These are phyloP conservation scores for Raffaelea ambrosiae DNA, from an alignment of 2,329 filamentous ascomycete species.

Conservation along the genomic window DNA sequence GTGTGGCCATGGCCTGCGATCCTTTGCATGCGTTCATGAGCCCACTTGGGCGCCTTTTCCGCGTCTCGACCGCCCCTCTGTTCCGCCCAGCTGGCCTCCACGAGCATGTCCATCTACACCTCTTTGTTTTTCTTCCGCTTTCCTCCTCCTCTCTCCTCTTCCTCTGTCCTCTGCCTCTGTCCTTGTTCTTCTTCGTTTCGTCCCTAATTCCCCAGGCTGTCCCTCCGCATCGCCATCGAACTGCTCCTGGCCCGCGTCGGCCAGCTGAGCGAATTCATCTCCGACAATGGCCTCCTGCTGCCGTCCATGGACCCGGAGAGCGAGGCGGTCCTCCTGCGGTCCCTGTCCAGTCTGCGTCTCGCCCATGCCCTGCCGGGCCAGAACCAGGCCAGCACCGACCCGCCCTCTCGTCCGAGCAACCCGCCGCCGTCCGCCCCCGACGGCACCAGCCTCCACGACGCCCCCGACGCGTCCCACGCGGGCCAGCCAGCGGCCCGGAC, in stretches of 20 bases:
- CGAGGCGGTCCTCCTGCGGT: not conserved
- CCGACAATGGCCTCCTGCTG: slow-evolving; percentile 10
- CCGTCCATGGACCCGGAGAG: slow-evolving; percentile 5
- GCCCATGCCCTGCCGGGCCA: not conserved
- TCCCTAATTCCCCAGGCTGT: slow-evolving; percentile 8
- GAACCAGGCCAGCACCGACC: too few species aligned
- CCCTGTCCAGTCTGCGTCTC: not conserved
- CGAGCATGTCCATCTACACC: not conserved
- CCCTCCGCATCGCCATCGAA: slow-evolving; percentile 18
- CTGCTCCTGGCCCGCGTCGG: slow-evolving; percentile 9
- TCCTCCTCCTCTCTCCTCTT: not conserved
- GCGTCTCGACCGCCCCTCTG: too few species aligned
- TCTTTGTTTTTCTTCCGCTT: not conserved
- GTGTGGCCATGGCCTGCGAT: too few species aligned
- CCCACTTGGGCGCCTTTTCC: too few species aligned
- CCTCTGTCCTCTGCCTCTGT: not conserved
- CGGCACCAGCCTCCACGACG: too few species aligned
- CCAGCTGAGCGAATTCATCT: slow-evolving; percentile 16
- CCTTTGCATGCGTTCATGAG: too few species aligned
- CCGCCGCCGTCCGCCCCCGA: too few species aligned
- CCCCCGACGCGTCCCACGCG: too few species aligned
- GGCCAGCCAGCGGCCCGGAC: too few species aligned
- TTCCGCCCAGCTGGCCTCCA: too few species aligned
- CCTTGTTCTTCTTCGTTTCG: not conserved
- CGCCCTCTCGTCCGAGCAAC: too few species aligned